Base-by-base conservation (phyloP, 2,329 filamentous ascomycete species). In the Aureobasidium sp. region DNA sequence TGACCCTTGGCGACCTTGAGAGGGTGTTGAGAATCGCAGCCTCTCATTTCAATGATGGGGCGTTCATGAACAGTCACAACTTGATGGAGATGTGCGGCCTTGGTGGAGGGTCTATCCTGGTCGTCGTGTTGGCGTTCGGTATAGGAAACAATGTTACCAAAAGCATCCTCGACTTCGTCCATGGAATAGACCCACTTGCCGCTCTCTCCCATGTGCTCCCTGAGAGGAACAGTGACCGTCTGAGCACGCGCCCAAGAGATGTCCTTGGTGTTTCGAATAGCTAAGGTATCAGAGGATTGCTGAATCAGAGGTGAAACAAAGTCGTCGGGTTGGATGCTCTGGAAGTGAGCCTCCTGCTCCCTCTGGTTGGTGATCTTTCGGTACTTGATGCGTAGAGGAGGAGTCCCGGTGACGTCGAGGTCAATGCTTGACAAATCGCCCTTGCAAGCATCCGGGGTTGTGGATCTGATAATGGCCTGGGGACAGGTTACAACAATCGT, bases 341-440 rank as follows among this genome's bases (percentile, higher is more conserved):
- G 92, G 67, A 95, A 93, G 64, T 93, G 90, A 66, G 92, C 90
- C 62, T 89, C 89, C 67, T 87, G 86, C 65, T 95, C 85, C 64
- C 89, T 87, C 63, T 85, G 84, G 67, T 97, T 96, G 66, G 96
- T 86, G 7, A 85, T 87, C 58, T 91, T 87, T 68, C 90, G 94
- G 74, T 99, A 99, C 67, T 90, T 89, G 67, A 99, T 89, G 71
- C 92, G 92, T 65, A 99, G 79, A 3, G 94, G 94, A 2, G 95
- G 90, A 0, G 91, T 95, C 19, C 94, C 94, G 65, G 88, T 81
- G 4, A 96, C 90, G 67, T 93, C 85, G 55, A 99, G 78, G 19
- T 86, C 83, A 47, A 97, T 78, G 68, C 96, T 85, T 1, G 94
- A 97, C 37, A 97, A 76, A 66, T 99, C 93, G 57, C 89, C 90